Evolutionary conservation across 108 stramenopile genomes (phyloP).

Genomic region (Craspedostauros australis): DNA sequence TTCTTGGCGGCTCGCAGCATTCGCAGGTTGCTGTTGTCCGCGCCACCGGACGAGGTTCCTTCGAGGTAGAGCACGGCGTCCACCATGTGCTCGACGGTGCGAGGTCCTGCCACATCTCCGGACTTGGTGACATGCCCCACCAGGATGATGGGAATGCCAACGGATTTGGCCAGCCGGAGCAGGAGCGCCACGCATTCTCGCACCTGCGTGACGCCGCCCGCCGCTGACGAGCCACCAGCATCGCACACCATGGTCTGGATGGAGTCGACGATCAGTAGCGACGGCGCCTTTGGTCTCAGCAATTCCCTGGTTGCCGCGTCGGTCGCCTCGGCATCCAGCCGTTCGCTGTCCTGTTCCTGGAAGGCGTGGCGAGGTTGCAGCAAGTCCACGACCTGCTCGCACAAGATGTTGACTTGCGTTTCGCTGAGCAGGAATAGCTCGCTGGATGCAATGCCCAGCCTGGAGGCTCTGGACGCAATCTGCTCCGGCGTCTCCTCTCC

Average conservation of each 20-base stretch:
- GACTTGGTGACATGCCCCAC: conserved; percentile 94
- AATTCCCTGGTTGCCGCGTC: background rate
- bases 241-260: conserved; percentile 91
- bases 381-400: conserved; percentile 52
- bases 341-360: conserved; percentile 1
- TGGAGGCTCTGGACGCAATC: conserved; percentile 76
- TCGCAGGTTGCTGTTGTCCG: conserved; percentile 29
- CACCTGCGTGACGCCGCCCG: conserved; percentile 86
- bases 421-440: conserved; percentile 61
- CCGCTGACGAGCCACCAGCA: conserved; percentile 48
- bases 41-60: conserved; percentile 40
- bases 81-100: conserved; percentile 96
- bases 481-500: conserved; percentile 93
- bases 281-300: conserved; percentile 33
- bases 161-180: conserved; percentile 85
- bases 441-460: conserved; percentile 53
- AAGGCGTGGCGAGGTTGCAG: too few species aligned
- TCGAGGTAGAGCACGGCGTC: conserved; percentile 91
- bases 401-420: conserved; percentile 60
- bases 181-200: conserved; percentile 80
- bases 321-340: background rate
- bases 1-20: conserved; percentile 82
- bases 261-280: conserved; percentile 80
- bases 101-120: conserved; percentile 91
- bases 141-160: conserved; percentile 79